phyloP scores from a whole-genome alignment of 1,284 basidiomycete genomes.

The Trametes polyzona region DNA sequence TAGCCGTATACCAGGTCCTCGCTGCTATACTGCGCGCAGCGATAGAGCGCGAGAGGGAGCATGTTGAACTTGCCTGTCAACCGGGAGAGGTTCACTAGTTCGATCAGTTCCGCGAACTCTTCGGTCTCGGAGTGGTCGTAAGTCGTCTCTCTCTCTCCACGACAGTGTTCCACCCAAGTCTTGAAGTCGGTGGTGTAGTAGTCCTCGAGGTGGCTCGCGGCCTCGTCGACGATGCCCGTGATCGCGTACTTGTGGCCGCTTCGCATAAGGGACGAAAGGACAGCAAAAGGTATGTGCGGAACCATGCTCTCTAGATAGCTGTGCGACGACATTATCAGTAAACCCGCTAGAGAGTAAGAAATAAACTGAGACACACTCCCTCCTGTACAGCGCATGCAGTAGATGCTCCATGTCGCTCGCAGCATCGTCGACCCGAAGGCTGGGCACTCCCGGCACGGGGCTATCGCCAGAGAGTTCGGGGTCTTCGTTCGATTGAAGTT shows the following conservation, averaged over 20 bases:
- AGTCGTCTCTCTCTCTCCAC: neutral
- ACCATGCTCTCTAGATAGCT: neutral
- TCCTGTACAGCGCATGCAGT: neutral
- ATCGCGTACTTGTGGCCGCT: constrained; percentile 13
- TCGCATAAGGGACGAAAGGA: neutral
- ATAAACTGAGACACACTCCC: neutral
- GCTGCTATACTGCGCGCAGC: no score
- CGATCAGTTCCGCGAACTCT: neutral
- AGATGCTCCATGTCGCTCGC: neutral
- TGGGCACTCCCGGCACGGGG: constrained; percentile 8
- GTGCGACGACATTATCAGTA: neutral
- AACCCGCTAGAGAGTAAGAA: neutral
- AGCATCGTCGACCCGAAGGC: constrained; percentile 1
- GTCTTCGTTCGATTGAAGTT: constrained; percentile 12
- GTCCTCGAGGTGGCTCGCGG: neutral
- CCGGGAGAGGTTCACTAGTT: constrained; percentile 10
- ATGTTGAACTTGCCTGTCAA: constrained; percentile 4
- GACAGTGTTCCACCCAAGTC: neutral
- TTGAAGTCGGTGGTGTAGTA: neutral
- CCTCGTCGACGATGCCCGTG: neutral
- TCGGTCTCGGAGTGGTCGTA: constrained; percentile 1
- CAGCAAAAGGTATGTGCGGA: neutral
- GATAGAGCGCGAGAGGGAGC: constrained; percentile 10
- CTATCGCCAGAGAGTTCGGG: neutral
- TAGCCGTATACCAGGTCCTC: no score